Evolutionary conservation across 441 rosid species (phyloP).

Genomic region (Adansonia gregorii): DNA sequence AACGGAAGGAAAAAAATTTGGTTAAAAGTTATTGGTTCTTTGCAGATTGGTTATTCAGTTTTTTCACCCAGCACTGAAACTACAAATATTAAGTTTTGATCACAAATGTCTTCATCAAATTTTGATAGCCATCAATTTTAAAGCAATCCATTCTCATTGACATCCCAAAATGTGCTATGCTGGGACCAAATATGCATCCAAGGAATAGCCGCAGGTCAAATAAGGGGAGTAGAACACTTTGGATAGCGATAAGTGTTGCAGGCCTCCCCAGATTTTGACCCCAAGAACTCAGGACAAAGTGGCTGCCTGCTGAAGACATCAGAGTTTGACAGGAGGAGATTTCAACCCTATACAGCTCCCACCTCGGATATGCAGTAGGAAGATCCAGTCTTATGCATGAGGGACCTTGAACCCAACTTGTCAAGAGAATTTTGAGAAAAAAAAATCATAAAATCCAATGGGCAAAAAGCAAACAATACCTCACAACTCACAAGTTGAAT

Average conservation of each 20-base stretch:
- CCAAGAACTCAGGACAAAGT: not conserved
- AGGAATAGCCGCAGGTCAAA: not conserved
- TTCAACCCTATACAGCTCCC: not conserved
- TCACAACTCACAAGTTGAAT: slow-evolving; percentile 12
- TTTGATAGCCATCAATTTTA: not conserved
- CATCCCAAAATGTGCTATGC: slow-evolving; percentile 4
- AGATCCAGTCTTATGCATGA: not conserved
- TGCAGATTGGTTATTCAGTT: not conserved
- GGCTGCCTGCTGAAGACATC: not conserved
- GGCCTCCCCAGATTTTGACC: not conserved
- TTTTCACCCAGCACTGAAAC: not conserved
- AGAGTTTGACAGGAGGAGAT: not conserved
- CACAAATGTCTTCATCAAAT: not conserved
- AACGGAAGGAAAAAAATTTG: not conserved
- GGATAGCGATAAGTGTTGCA: not conserved
- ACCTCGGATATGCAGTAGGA: slow-evolving; percentile 1
- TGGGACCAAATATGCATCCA: not conserved
- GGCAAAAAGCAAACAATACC: not conserved
- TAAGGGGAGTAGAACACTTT: not conserved
- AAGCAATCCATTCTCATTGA: slow-evolving; percentile 18
- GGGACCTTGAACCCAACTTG: slow-evolving; percentile 1
- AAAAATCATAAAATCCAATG: slow-evolving; percentile 6
- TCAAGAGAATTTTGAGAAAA: not conserved
- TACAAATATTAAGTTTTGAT: slow-evolving; percentile 2
- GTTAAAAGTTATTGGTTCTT: not conserved